A percentile compares a stretch with the other conserved stretches of the same genome.
Conservation (phyloP, 208 protist genomes). For the Lotmaria passim region DNA sequence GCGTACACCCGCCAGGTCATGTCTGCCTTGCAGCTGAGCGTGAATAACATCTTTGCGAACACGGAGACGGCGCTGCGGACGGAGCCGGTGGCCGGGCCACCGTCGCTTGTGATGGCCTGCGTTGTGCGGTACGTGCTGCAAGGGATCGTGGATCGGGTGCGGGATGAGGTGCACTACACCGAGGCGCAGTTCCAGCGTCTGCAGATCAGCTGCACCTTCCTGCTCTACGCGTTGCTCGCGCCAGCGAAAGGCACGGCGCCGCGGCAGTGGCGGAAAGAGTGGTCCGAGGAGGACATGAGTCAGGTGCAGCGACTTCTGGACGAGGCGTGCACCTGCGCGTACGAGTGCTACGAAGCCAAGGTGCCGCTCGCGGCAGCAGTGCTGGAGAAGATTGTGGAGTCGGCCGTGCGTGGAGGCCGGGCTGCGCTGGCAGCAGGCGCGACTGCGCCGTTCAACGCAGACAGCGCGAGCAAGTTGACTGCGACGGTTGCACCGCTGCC, state of each 20-base stretch:
- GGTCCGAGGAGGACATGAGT: conserved; percentile 41
- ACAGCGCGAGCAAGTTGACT: neutral
- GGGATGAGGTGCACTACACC: conserved; percentile 39
- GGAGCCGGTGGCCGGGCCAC: conserved; percentile 39
- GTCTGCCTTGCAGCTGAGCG: conserved; percentile 63
- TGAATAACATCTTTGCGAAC: conserved; percentile 75
- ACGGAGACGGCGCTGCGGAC: conserved; percentile 43
- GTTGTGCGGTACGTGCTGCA: conserved; percentile 73
- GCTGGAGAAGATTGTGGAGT: conserved; percentile 65
- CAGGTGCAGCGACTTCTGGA: conserved; percentile 61
- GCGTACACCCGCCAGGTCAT: conserved; percentile 61
- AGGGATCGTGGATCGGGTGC: conserved; percentile 68
- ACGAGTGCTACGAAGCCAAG: conserved; percentile 76
- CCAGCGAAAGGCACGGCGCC: conserved; percentile 49
- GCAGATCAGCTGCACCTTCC: conserved; percentile 74
- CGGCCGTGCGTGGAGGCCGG: conserved; percentile 20
- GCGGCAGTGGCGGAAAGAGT: conserved; percentile 57
- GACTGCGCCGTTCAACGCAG: neutral
- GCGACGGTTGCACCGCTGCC: conserved; percentile 5
- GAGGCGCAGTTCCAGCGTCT: conserved; percentile 58
- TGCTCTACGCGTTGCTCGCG: conserved; percentile 64
- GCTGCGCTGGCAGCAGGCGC: conserved; percentile 12
- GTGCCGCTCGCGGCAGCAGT: conserved; percentile 59
- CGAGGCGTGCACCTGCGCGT: conserved; percentile 73
- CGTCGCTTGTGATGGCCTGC: conserved; percentile 46